Evolutionary conservation across 345 rosid genomes (phyloP), one percentile per base, ranked within the genome.

Genomic region (Durio zibethinus): DNA sequence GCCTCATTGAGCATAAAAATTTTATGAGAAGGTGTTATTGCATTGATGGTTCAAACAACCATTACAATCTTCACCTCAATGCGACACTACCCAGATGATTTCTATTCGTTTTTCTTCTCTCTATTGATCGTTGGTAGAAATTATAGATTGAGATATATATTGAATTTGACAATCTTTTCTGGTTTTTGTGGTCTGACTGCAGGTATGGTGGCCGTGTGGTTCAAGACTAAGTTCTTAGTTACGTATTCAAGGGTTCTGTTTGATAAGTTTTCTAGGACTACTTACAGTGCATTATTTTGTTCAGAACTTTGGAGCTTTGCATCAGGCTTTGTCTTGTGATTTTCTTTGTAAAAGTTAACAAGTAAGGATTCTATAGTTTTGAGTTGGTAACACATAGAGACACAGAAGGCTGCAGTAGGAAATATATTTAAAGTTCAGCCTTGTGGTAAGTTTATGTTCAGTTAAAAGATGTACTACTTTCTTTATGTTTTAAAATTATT

Each of bases 341-440:
- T 80, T 76, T 35, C 48, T 70, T 79, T 72, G 33, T 56, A 76
- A 75, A 84, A 85, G 76, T 64, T 67, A 21, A n/a, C 80, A 60
- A 73, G 52, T 81, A 52, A 84, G 82, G 83, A 80, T 59, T 77
- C 76, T 85, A 15, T 81, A 64, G 77, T 54, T 88, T 80, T 83
- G 79, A 80, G 77, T 80, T 85, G 86, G 83, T 84, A 85, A 74
- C 83, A 76, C 79, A 71, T 85, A 89, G 89, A 78, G 79, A 71
- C 76, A 79, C 89, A 79, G 87, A 85, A 85, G 87, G 76, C 81
- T 86, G 81, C 89, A 60, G 74, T 81, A 82, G 82, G 80, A 80
- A 76, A 72, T 66, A 74, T 79, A 71, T 83, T 54, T 76, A 82
- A 82, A 81, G 75, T 76, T 82, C 36, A 74, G 78, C 76, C 71